Evolutionary conservation across 352 stramenopile species (phyloP), one percentile per base, ranked within the genome.

Genomic region (Pythium rhizo-oryzae): DNA sequence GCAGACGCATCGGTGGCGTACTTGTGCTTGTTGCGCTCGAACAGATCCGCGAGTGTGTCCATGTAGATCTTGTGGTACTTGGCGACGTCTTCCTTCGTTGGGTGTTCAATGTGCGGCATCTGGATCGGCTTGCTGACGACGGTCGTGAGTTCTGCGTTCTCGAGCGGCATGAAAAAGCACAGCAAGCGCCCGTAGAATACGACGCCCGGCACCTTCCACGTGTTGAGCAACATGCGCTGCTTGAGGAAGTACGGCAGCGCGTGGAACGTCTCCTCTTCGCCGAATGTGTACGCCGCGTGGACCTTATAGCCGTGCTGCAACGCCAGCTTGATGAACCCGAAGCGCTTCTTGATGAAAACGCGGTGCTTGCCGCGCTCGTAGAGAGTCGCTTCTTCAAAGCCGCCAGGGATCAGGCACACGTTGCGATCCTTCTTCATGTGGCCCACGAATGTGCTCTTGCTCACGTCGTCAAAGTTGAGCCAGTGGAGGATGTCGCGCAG

Each of bases 371-470:
- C 80, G 18, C 80, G 79, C 50, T 82, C 71, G 55, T 84, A 97
- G 15, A 98, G 67, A 19, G 95, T 98, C 8, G 93, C 94, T 77
- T 98, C 96, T 72, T 99, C 92, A 67, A 98, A 98, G 16, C 96
- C 96, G 12, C 96, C 96, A 0, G 96, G 94, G 18, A 97, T 71
- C 21, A 99, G 69, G 19, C 74, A 85, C 64, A 96, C 39, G 72
- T 93, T 96, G 43, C 84, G 71, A 0, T 75, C 75, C 1, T 75
- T 72, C 11, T 54, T 62, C 81, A 92, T 89, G 49, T 93, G 71
- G 4, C 30, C 41, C 6, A 74, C 65, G 63, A 94, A 88, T n/a
- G 58, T 86, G 0, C 43, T 5, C 69, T 87, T 92, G 44, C 44
- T 70, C 19, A 85, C 78, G 49, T 75, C 76, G 39, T 77, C 77